Base-by-base conservation (phyloP, 306 rosid genomes). In the Rubus idaeus region DNA sequence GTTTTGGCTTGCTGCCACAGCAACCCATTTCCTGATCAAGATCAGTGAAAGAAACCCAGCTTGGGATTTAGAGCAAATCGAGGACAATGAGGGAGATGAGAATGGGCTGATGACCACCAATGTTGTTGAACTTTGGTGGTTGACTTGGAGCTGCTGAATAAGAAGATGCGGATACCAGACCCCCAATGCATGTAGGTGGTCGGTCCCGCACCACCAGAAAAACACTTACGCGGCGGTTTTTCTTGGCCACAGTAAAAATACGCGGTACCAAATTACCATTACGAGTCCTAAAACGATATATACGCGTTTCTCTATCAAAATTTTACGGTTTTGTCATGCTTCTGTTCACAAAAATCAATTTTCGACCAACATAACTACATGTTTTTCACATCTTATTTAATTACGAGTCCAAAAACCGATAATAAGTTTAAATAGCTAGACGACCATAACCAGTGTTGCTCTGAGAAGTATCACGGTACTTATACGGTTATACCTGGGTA, bases 1-100 rank as follows among this genome's bases (percentile, higher is more conserved):
- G 21, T n/a, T 21, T 77, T 35, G 82, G 73, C 78, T 88, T 92
- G 92, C 96, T 90, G 73, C 76, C 61, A 1, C 77, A 90, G 68
- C 94, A 90, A 81, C 97, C 97, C 97, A 93, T 92, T 77, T 61
- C 46, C 65, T 16, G 53, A 50, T 39, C 61, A 30, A 65, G 68
- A 73, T 44, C 68, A 62, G 41, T 12, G 8, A 5, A 13, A 63
- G 58, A 30, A 56, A 74, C 8, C 45, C 47, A 44, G 58, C 42
- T 73, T 64, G 20, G 20, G 55, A 49, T 67, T 53, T 10, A 52
- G 47, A 64, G 9, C 1, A 50, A 20, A 64, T 44, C 37, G 7
- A 18, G 41, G 23, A 45, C 51, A 45, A 45, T 45, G 72, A 44
- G 10, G 39, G 13, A 10, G 12, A 57, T 3, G 56, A 51, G 56